Percentiles rank a stretch among this genome's conserved stretches.
Conservation (phyloP, 1,284 basidiomycete genomes). For the Flammula alnicola region DNA sequence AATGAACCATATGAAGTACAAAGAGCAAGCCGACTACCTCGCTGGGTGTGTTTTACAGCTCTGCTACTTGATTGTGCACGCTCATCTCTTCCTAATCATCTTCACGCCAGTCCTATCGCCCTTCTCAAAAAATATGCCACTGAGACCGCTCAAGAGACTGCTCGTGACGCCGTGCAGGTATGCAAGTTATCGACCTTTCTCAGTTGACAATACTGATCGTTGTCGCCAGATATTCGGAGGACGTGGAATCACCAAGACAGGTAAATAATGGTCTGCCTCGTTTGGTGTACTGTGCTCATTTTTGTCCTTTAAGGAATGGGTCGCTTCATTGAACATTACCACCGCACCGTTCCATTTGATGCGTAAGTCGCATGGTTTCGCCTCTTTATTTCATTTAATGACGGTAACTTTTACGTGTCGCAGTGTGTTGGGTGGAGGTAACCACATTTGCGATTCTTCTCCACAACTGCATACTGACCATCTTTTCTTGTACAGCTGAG, state of each 20-base stretch:
- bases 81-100: neutral
- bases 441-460: slow-evolving; percentile 15
- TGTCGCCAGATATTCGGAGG: slow-evolving; percentile 74
- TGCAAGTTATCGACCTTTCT: slow-evolving; percentile 3
- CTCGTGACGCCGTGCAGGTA: slow-evolving; percentile 72
- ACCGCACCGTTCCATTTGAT: slow-evolving; percentile 65
- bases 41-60: slow-evolving; percentile 44
- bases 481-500: slow-evolving; percentile 44
- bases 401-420: neutral
- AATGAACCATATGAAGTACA: slow-evolving; percentile 86
- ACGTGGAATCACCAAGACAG: slow-evolving; percentile 76
- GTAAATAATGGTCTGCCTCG: slow-evolving; percentile 40
- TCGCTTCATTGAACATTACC: slow-evolving; percentile 70
- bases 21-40: slow-evolving; percentile 59
- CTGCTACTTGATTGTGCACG: neutral
- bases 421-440: slow-evolving; percentile 48
- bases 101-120: slow-evolving; percentile 59
- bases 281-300: neutral
- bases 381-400: neutral
- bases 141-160: slow-evolving; percentile 72
- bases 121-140: slow-evolving; percentile 80
- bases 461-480: neutral
- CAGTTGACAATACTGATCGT: slow-evolving; percentile 1
- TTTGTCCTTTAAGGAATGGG: slow-evolving; percentile 71
- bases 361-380: slow-evolving; percentile 34